These are phyloP conservation scores for Vitis riparia DNA, from an alignment of 164 flowering plant species.

Conservation along the genomic window DNA sequence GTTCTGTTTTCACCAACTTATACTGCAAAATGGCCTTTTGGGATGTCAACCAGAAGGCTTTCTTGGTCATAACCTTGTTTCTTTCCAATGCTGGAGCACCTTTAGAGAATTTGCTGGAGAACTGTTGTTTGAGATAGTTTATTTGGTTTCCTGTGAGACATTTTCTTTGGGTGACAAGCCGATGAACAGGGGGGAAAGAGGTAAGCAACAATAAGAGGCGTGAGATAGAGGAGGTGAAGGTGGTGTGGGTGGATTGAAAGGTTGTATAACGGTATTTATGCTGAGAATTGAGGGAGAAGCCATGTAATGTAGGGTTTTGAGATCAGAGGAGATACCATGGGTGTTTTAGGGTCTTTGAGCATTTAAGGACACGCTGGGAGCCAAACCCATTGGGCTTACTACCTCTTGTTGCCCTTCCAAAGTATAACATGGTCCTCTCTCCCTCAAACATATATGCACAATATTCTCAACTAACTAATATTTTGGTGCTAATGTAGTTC, in stretches of 20 bases:
- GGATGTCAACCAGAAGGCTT: slow-evolving; percentile 64
- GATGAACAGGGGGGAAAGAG: neutral
- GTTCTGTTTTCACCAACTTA: slow-evolving; percentile 68
- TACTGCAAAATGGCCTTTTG: slow-evolving; percentile 74
- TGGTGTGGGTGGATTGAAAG: slow-evolving; percentile 14
- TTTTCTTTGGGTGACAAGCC: slow-evolving; percentile 7
- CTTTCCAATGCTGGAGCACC: slow-evolving; percentile 75
- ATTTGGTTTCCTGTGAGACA: slow-evolving; percentile 59
- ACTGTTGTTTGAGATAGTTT: slow-evolving; percentile 55
- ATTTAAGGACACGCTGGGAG: slow-evolving; percentile 39
- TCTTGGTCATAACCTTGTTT: slow-evolving; percentile 44
- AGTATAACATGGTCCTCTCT: slow-evolving; percentile 39
- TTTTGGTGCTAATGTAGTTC: no score
- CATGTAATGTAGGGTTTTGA: slow-evolving; percentile 50
- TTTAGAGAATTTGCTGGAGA: slow-evolving; percentile 63
- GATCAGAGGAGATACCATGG: slow-evolving; percentile 50
- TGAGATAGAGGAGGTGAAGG: neutral
- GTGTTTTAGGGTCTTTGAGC: slow-evolving; percentile 46
- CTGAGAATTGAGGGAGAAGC: slow-evolving; percentile 23
- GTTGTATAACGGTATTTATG: slow-evolving; percentile 39
- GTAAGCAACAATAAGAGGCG: neutral
- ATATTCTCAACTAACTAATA: no score
- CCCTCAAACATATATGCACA: neutral
- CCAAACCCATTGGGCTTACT: slow-evolving; percentile 35
- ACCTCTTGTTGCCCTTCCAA: slow-evolving; percentile 38